Evolutionary conservation across 2,329 filamentous ascomycete genomes (phyloP), one percentile per base, ranked within the genome.

Genomic region (Penicillium sp.): DNA sequence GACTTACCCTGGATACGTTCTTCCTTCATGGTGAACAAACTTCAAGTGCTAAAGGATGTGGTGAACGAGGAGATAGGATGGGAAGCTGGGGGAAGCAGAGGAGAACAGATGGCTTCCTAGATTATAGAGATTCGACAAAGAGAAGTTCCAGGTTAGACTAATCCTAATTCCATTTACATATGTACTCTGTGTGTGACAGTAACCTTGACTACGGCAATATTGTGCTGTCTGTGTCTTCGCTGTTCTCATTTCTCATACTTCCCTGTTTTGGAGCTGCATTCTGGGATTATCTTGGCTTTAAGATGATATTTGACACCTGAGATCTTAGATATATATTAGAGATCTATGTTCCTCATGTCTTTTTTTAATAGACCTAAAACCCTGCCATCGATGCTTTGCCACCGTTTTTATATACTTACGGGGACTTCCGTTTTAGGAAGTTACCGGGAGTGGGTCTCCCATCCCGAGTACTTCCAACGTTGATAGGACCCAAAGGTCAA

Each of bases 381-480:
- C 9, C n/a, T 12, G n/a, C 37, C 9, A 19, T 42, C 2, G 21
- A 25, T 25, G 41, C 41, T 25, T 43, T 43, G 41, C 41, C 41
- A 25, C 21, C 9, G 5, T 21, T n/a, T 25, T 25, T 27, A 25
- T 27, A 25, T 25, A 25, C 48, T 50, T 17, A 5, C 5, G n/a
- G 25, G 25, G 4, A 10, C 25, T 52, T 52, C 50, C 50, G 13
- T 25, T 51, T 52, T 52, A 43, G 50, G 50, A 45, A 45, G 50
- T 52, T 45, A 6, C 35, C 17, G 27, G 50, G 50, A 52, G 50
- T 52, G 50, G 50, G 10, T 25, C 27, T 25, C 15, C 33, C 31
- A 15, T 33, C 12, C 31, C 10, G 17, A 38, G 17, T 37, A 10
- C 37, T 38, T 38, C 17, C 43, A 13, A 45, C 21, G 17, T 25